phyloP scores from a whole-genome alignment of 116 monocot species.

The Trichopus zeylanicus region DNA sequence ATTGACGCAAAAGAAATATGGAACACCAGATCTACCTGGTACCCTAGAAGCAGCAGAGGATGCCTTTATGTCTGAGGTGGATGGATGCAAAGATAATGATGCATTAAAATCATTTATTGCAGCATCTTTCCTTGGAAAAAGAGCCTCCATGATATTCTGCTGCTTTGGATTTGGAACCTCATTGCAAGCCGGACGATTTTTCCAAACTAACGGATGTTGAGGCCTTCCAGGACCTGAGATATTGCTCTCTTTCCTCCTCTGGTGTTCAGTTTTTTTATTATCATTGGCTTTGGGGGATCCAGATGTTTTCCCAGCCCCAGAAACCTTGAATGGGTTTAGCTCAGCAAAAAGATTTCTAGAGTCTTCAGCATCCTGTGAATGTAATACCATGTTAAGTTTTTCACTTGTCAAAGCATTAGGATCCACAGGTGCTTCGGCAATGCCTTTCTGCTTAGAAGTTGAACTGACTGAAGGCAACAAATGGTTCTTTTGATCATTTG shows the following conservation, averaged over 20 bases:
- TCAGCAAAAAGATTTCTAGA: constrained; percentile 73
- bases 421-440: constrained; percentile 9
- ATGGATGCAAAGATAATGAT: constrained; percentile 32
- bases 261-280: constrained; percentile 42
- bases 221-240: constrained; percentile 60
- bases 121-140: constrained; percentile 49
- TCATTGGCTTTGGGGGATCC: constrained; percentile 24
- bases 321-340: constrained; percentile 75
- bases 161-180: constrained; percentile 47
- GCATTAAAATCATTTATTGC: constrained; percentile 33
- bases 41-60: constrained; percentile 19
- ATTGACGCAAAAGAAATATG: constrained; percentile 7
- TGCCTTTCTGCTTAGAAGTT: constrained; percentile 26
- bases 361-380: constrained; percentile 32
- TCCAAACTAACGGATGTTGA: constrained; percentile 72
- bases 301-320: constrained; percentile 32
- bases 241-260: constrained; percentile 57
- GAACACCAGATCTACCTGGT: constrained; percentile 14
- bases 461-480: constrained; percentile 13
- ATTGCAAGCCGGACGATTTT: constrained; percentile 79
- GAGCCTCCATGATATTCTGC: constrained; percentile 44
- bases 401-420: constrained; percentile 13
- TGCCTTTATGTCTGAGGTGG: constrained; percentile 23
- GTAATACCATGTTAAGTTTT: constrained; percentile 10
- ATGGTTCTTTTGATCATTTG: constrained; percentile 17